phyloP scores from a whole-genome alignment of 768 basidiomycete species.

The Tulasnella calospora region DNA sequence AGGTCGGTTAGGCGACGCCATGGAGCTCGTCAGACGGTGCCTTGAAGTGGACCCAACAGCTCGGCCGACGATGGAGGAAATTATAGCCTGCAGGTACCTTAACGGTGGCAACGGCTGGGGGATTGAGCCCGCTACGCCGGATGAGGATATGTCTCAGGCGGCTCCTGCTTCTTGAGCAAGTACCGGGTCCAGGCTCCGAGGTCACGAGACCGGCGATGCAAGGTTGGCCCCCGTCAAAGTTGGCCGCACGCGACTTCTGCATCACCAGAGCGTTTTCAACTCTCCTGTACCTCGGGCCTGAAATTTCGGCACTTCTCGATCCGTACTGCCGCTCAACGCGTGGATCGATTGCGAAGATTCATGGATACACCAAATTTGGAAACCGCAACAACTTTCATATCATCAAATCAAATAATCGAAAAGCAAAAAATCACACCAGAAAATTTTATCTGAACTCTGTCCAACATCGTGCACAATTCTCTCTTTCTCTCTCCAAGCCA shows the following conservation, averaged over 20 bases:
- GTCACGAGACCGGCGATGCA: neutral
- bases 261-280: neutral
- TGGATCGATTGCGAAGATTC: neutral
- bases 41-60: constrained; percentile 70
- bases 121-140: neutral
- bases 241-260: neutral
- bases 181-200: neutral
- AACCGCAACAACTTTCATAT: neutral
- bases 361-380: neutral
- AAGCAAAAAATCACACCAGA: neutral
- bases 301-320: neutral
- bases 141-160: neutral
- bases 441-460: neutral
- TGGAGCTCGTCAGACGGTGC: constrained; percentile 77
- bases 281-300: neutral
- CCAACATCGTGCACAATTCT: neutral
- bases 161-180: neutral
- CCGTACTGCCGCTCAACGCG: neutral
- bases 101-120: constrained; percentile 72
- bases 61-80: constrained; percentile 80
- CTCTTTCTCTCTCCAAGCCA: neutral
- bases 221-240: neutral
- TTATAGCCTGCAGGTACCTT: constrained; percentile 76
- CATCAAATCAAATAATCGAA: neutral
- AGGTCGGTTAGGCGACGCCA: constrained; percentile 76